Evolutionary conservation across 106 monocot species (phyloP).

Genomic region (Cymbidium sinense): DNA sequence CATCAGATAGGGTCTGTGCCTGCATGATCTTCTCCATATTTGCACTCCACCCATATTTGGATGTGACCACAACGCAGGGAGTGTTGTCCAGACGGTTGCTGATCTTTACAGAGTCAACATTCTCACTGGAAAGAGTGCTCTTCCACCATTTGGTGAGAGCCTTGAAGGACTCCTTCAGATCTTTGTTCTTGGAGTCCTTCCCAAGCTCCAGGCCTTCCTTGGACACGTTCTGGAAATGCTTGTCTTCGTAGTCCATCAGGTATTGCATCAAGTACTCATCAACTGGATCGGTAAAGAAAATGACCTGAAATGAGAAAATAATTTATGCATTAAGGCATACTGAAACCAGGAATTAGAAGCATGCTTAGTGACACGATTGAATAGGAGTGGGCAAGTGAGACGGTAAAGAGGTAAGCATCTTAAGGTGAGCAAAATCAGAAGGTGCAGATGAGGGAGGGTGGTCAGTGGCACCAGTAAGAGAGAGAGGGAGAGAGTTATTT

Average conservation of each 20-base stretch:
- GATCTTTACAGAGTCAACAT: constrained; percentile 86
- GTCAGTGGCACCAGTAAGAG: too few species aligned
- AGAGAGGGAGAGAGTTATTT: background rate
- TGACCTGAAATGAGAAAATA: constrained; percentile 48
- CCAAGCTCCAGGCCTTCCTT: constrained; percentile 93
- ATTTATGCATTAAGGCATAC: background rate
- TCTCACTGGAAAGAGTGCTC: constrained; percentile 56
- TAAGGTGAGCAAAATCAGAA: too few species aligned
- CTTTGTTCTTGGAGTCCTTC: constrained; percentile 89
- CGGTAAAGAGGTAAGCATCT: too few species aligned
- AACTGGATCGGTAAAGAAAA: constrained; percentile 94
- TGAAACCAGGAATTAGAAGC: background rate
- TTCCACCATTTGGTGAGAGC: constrained; percentile 96
- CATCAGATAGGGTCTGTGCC: constrained; percentile 80
- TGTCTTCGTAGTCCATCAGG: constrained; percentile 98
- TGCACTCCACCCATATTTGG: constrained; percentile 93
- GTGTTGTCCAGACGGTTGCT: constrained; percentile 88
- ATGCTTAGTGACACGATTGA: too few species aligned
- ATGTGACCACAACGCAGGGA: constrained; percentile 89
- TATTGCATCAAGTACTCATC: constrained; percentile 99
- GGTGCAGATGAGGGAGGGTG: too few species aligned
- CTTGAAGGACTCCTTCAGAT: constrained; percentile 91
- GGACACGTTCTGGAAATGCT: constrained; percentile 95
- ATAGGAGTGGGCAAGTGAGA: too few species aligned
- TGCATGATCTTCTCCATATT: constrained; percentile 99